Percentiles rank a stretch among this genome's conserved stretches.
These are phyloP conservation scores for Aspergillus quadricinctus DNA, from an alignment of 2,329 filamentous ascomycete species.

Conservation along the genomic window DNA sequence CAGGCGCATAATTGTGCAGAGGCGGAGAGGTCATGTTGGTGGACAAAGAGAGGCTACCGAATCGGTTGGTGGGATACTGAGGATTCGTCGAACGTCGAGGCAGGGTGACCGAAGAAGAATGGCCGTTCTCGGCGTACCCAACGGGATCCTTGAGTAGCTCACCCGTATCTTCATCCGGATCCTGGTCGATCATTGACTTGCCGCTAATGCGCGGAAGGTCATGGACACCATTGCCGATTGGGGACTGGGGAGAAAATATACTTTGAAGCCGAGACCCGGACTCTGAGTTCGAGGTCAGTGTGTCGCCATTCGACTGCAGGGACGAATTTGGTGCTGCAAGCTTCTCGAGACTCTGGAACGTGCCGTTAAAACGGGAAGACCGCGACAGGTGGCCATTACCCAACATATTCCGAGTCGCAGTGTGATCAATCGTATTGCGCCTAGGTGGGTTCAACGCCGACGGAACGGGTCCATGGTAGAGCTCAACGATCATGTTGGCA, in stretches of 20 bases:
- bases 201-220: conserved; percentile 52
- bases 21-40: conserved; percentile 59
- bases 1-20: conserved; percentile 50
- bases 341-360: conserved; percentile 57
- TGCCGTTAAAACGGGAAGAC: conserved; percentile 57
- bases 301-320: conserved; percentile 46
- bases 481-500: conserved; percentile 54
- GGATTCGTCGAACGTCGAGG: conserved; percentile 67
- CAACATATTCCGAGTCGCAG: conserved; percentile 31
- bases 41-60: conserved; percentile 67
- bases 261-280: conserved; percentile 48
- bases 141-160: conserved; percentile 60
- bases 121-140: conserved; percentile 66
- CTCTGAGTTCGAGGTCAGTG: conserved; percentile 49
- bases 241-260: conserved; percentile 59
- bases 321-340: conserved; percentile 48
- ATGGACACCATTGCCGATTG: conserved; percentile 51
- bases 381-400: conserved; percentile 43
- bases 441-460: conserved; percentile 34
- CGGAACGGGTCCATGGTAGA: conserved; percentile 43
- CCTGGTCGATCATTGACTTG: conserved; percentile 61
- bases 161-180: conserved; percentile 60
- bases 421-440: conserved; percentile 53
- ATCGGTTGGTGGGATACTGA: conserved; percentile 64
- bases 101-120: conserved; percentile 36